These are phyloP conservation scores for Elongisporangium anandrum DNA, from an alignment of 352 stramenopile species.

Conservation along the genomic window DNA sequence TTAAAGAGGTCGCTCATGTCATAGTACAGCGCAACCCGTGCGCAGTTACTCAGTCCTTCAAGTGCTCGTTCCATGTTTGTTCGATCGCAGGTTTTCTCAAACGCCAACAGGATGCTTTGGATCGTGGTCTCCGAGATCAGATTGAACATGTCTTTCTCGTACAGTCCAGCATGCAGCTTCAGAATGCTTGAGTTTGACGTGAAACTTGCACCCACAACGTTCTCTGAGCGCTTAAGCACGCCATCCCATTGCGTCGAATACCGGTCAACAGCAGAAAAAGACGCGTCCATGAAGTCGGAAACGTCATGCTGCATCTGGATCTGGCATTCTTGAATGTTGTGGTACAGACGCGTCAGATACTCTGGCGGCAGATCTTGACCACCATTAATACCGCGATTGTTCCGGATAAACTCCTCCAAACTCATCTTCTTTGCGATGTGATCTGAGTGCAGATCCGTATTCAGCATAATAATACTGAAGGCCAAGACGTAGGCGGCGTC, in stretches of 20 bases:
- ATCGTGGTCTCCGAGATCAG: constrained; percentile 77
- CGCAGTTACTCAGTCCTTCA: constrained; percentile 78
- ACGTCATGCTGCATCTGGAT: constrained; percentile 90
- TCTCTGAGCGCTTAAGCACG: constrained; percentile 81
- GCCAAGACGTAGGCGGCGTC: constrained; percentile 96
- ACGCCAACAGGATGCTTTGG: constrained; percentile 75
- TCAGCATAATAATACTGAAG: constrained; percentile 99
- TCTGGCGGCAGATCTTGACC: constrained; percentile 67
- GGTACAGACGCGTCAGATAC: constrained; percentile 74
- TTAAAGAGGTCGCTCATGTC: constrained; percentile 80
- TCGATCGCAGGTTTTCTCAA: constrained; percentile 80
- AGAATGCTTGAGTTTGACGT: constrained; percentile 83
- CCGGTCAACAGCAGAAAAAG: constrained; percentile 60
- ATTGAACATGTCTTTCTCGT: constrained; percentile 88
- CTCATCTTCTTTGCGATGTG: constrained; percentile 89
- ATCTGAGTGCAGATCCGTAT: constrained; percentile 98
- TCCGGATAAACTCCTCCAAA: constrained; percentile 82
- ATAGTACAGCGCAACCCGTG: constrained; percentile 85
- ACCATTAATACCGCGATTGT: constrained; percentile 85
- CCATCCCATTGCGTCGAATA: constrained; percentile 88
- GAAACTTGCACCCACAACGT: constrained; percentile 84
- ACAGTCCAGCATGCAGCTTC: constrained; percentile 76
- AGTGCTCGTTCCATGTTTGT: constrained; percentile 82
- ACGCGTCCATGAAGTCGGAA: constrained; percentile 71
- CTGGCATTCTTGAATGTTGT: constrained; percentile 77